phyloP scores from a whole-genome alignment of 257 asterid species.

The Haberlea rhodopensis region DNA sequence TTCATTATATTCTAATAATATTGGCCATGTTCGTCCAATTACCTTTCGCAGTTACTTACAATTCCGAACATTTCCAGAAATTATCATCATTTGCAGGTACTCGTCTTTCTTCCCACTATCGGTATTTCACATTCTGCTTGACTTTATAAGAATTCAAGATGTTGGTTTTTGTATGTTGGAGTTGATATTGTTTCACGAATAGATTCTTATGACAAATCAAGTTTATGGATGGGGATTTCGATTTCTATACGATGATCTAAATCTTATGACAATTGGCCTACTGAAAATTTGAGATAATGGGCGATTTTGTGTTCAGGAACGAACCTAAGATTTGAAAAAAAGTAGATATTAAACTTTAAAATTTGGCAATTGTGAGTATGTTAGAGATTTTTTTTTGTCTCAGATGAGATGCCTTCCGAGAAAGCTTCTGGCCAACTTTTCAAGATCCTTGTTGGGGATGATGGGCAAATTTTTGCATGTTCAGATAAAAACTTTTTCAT shows the following conservation, averaged over 20 bases:
- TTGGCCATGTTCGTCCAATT: background rate
- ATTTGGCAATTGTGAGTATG: background rate
- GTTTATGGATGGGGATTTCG: too few relatives aligned
- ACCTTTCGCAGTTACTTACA: background rate
- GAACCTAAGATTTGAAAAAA: too few relatives aligned
- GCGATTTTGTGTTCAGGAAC: background rate
- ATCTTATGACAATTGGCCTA: too few relatives aligned
- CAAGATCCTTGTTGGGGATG: constrained; percentile 74
- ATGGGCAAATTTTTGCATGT: constrained; percentile 64
- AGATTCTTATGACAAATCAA: too few relatives aligned
- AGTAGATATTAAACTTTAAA: background rate
- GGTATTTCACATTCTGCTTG: background rate
- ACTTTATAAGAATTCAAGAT: too few relatives aligned
- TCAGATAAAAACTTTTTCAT: constrained; percentile 55
- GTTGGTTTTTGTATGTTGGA: too few relatives aligned
- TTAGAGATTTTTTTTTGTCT: constrained; percentile 11
- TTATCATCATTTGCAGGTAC: background rate
- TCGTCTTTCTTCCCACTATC: background rate
- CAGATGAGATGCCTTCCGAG: constrained; percentile 46
- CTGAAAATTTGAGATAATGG: too few relatives aligned
- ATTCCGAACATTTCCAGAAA: background rate
- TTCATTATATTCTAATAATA: too few relatives aligned
- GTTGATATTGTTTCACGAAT: background rate
- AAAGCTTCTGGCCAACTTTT: constrained; percentile 35
- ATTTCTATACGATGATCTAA: too few relatives aligned